Evolutionary conservation across 306 rosid genomes (phyloP).

Genomic region (Inga leiocalycina): DNA sequence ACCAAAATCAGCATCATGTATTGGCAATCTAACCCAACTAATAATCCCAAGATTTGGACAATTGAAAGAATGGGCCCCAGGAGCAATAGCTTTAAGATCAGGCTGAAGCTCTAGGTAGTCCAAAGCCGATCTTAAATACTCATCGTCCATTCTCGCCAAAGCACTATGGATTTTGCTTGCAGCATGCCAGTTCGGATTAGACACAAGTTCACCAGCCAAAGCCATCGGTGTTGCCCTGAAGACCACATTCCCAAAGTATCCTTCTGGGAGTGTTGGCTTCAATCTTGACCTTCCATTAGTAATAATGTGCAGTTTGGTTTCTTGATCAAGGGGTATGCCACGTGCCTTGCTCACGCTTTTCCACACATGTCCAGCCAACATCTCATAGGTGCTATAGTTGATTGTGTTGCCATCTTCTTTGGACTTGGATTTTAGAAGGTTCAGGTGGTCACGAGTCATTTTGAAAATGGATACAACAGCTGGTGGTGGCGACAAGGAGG

Average conservation of each 20-base stretch:
- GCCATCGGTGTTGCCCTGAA: constrained; percentile 75
- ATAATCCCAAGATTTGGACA: neutral
- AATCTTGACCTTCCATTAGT: neutral
- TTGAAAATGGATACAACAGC: neutral
- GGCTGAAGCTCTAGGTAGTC: neutral
- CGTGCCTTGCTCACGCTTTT: neutral
- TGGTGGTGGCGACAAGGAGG: neutral
- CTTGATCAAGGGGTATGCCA: neutral
- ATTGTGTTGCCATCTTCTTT: neutral
- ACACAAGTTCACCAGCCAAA: constrained; percentile 58
- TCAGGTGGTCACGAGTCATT: neutral
- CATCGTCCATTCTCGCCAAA: constrained; percentile 60
- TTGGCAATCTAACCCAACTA: constrained; percentile 42
- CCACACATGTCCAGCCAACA: neutral
- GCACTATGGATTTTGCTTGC: constrained; percentile 74
- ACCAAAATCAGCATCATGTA: constrained; percentile 75
- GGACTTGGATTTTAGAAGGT: neutral
- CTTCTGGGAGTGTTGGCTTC: constrained; percentile 70
- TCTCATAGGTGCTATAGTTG: neutral
- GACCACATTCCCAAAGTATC: constrained; percentile 85
- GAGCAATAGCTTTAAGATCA: neutral
- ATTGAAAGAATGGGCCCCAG: neutral
- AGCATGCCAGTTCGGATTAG: constrained; percentile 78
- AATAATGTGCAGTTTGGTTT: neutral
- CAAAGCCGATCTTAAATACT: neutral